Conservation (phyloP, 331 rosid genomes). For the Erythrophleum ivorense region DNA sequence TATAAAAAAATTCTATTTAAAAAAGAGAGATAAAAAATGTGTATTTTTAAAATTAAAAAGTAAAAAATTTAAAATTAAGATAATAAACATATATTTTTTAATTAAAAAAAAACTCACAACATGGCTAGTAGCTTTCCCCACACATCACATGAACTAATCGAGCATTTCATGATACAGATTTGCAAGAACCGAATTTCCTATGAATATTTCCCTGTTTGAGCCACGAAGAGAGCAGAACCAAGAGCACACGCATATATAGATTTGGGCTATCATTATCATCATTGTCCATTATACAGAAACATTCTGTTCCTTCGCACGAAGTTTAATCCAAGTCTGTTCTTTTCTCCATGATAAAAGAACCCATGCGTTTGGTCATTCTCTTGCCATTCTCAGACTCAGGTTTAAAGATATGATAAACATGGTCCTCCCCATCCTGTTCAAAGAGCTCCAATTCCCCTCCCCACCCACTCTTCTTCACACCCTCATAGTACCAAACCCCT, state of each 20-base stretch:
- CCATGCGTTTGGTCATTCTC: conserved; percentile 39
- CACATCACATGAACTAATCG: neutral
- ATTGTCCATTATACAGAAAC: neutral
- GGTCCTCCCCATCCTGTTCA: conserved; percentile 47
- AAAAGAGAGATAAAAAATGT: too few species aligned
- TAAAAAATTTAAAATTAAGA: too few species aligned
- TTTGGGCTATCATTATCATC: too few species aligned
- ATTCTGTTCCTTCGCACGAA: neutral
- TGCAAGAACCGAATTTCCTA: neutral
- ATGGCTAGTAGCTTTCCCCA: neutral
- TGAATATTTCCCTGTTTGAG: neutral
- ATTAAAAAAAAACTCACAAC: neutral
- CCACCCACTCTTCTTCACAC: conserved; percentile 48
- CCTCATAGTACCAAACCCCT: conserved; percentile 39
- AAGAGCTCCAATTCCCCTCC: conserved; percentile 38
- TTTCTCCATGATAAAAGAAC: conserved; percentile 37
- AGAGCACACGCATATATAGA: neutral
- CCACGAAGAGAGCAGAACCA: neutral
- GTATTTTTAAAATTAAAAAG: too few species aligned
- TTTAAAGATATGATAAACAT: conserved; percentile 44
- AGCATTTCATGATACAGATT: neutral
- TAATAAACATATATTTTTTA: too few species aligned
- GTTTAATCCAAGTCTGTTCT: neutral
- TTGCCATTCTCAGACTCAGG: conserved; percentile 41
- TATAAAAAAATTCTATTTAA: too few species aligned